phyloP scores from a whole-genome alignment of 257 asterid genomes.

The Apocynum venetum region DNA sequence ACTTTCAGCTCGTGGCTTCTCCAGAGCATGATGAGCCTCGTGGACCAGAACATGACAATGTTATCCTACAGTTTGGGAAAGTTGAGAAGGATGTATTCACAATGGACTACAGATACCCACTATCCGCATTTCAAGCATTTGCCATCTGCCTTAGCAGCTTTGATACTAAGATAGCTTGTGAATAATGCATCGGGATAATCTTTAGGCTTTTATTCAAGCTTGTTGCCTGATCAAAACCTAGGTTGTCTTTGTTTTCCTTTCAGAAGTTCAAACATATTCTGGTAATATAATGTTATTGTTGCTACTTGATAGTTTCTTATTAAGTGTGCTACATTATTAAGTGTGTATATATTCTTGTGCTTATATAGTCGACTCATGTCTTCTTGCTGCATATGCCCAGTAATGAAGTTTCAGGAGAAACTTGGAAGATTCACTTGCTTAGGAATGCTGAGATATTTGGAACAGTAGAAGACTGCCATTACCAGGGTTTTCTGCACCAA shows the following conservation, averaged over 20 bases:
- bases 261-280: neutral
- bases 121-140: slow-evolving; percentile 86
- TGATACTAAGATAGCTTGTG: slow-evolving; percentile 88
- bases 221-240: neutral
- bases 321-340: neutral
- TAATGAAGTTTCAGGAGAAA: neutral
- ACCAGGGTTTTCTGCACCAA: neutral
- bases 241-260: neutral
- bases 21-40: slow-evolving; percentile 51
- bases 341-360: neutral
- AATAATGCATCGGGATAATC: slow-evolving; percentile 34
- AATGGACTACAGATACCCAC: slow-evolving; percentile 78
- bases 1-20: slow-evolving; percentile 89
- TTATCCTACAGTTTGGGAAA: slow-evolving; percentile 89
- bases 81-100: slow-evolving; percentile 91
- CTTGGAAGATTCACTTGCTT: neutral
- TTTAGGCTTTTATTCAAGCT: slow-evolving; percentile 5
- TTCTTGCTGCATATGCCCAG: neutral
- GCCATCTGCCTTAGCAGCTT: slow-evolving; percentile 67
- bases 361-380: neutral
- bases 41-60: slow-evolving; percentile 74
- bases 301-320: neutral
- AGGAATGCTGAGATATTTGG: neutral
- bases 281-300: neutral
- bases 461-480: neutral